These are phyloP conservation scores for Backusella sp. DNA, from an alignment of 192 early-diverging fungal species.

Conservation along the genomic window DNA sequence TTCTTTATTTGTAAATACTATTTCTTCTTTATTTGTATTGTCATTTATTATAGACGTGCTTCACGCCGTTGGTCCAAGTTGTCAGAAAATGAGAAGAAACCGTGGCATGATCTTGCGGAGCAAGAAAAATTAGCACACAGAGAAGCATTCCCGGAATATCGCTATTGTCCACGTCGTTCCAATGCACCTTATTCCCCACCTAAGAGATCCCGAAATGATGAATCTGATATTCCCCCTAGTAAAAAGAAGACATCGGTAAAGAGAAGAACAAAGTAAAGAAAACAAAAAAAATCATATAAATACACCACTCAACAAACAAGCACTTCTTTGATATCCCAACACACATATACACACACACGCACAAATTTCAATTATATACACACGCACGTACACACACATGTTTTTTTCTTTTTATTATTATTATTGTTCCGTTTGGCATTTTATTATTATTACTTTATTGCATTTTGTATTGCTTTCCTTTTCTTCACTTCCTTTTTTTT, in stretches of 20 bases:
- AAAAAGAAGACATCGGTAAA: not conserved
- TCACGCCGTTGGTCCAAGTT: slow-evolving; percentile 34
- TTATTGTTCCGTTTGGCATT: slow-evolving; percentile 1
- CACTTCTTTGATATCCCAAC: not conserved
- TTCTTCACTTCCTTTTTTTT: not conserved
- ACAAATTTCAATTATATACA: not conserved
- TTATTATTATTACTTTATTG: not conserved
- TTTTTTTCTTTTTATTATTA: not conserved
- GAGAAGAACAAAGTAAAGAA: not conserved
- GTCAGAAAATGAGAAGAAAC: slow-evolving; percentile 36
- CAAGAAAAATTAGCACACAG: slow-evolving; percentile 39
- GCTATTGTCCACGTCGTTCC: slow-evolving; percentile 34
- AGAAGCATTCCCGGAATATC: slow-evolving; percentile 40
- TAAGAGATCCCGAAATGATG: not conserved
- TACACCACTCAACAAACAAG: not conserved
- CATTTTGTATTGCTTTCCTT: not conserved
- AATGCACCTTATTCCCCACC: slow-evolving; percentile 5
- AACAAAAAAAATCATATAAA: not conserved
- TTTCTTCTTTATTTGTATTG: not conserved
- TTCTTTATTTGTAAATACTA: not conserved
- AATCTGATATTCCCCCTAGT: not conserved
- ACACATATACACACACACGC: not conserved
- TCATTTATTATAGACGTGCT: slow-evolving; percentile 27
- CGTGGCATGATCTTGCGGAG: slow-evolving; percentile 38
- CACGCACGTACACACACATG: not conserved